Conservation (phyloP, 73 alveolate genomes). For the Paramecium sonneborni region DNA sequence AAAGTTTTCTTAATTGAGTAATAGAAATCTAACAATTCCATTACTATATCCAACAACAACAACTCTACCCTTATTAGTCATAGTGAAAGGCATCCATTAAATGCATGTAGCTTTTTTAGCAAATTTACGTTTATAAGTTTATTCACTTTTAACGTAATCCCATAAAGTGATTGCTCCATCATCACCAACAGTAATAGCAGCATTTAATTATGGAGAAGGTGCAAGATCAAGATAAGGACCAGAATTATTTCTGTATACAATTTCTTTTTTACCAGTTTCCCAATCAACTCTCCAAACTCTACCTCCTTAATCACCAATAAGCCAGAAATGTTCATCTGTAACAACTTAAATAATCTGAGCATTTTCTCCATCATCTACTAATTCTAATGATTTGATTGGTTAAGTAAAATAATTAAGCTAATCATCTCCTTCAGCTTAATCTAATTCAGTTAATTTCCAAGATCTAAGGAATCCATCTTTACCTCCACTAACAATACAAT, state of each 20-base stretch:
- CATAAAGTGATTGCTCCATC: conserved; percentile 90
- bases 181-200: conserved; percentile 91
- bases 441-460: conserved; percentile 94
- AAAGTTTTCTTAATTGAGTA: conserved; percentile 69
- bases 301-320: conserved; percentile 93
- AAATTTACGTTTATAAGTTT: conserved; percentile 74
- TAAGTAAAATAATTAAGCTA: conserved; percentile 76
- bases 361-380: conserved; percentile 73
- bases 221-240: conserved; percentile 84
- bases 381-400: conserved; percentile 62
- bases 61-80: conserved; percentile 81
- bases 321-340: conserved; percentile 89
- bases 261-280: conserved; percentile 76
- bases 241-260: conserved; percentile 85
- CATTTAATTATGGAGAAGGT: conserved; percentile 79
- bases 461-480: conserved; percentile 96
- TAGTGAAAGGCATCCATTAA: conserved; percentile 78
- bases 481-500: conserved; percentile 92
- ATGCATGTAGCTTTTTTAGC: conserved; percentile 81
- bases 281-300: conserved; percentile 86
- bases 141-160: conserved; percentile 88
- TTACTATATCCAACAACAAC: conserved; percentile 82
- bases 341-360: conserved; percentile 87
- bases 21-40: conserved; percentile 82
- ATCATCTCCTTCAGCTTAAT: conserved; percentile 96